Base-by-base conservation (phyloP, 2,329 filamentous ascomycete genomes). In the Beauveria sp. region DNA sequence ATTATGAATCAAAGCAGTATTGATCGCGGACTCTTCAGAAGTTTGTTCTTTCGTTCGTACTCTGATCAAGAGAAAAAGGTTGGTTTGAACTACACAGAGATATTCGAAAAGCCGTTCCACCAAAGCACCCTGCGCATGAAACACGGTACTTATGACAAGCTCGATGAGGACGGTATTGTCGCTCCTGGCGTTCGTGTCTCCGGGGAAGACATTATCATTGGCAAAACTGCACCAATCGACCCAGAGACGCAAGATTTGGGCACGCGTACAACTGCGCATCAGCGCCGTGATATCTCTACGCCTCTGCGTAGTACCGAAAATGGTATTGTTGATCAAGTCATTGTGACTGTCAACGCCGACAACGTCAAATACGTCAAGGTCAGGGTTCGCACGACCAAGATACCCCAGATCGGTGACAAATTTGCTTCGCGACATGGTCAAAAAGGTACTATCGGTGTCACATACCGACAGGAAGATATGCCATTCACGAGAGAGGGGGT, bases 1-100 rank as follows among this genome's bases (percentile, higher is more conserved):
- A 96, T 99, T 70, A 97, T 99, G 94, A 99, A 99, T 75, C 94
- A 99, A 79, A 97, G 92, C 78, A 96, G 92, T 75, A 97, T 99
- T 70, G 94, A 99, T 75, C 90, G 94, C 70, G 94, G 94, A 64
- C 82, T 99, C 5, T 99, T 99, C 87, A 86, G 96, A 70, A 97
- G 92, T 83, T 78, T 99, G 59, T 99, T 97, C 80, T 99, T 96
- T 84, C 88, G 96, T 67, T 92, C 93, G 12, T 99, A 99, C 76
- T 96, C 92, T 37, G 94, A 99, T 71, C 91, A 92, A 66, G 94
- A 99, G 78, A 97, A 97, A 82, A 89, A 91, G 66, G 89, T 99
- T 34, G 94, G 94, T 64, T 89, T 97, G 77, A 91, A 92, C 66
- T 88, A 96, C 44, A 86, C 97, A 5, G 96, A 99, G 74, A 83